Evolutionary conservation across 345 rosid species (phyloP), one percentile per base, ranked within the genome.

Genomic region (Ceriops tagal): DNA sequence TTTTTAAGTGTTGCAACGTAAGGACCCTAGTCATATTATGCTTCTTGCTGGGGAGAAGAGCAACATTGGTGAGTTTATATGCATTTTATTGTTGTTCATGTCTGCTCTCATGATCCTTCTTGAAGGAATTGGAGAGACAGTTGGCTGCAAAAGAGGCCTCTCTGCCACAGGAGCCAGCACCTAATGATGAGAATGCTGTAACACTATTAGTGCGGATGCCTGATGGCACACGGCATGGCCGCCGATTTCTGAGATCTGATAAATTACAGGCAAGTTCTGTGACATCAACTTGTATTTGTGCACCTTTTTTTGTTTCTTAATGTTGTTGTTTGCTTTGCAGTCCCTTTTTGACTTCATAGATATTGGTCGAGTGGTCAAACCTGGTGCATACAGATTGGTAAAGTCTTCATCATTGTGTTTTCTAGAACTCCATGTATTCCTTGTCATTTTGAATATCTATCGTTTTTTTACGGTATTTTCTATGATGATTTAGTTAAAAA

Each of bases 341-440:
- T 85, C 89, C 51, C 88, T 96, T 18, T 96, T 88, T 64, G 90
- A 90, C 86, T 96, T 89, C 84, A 91, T 96, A 64, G 99, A 96
- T 78, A 71, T 92, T 62, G 92, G 90, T 58, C 85, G 95, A 75
- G 90, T 71, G 56, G 91, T 90, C 80, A 96, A 90, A 77, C 96
- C 99, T 13, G 91, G 92, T 66, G 83, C 84, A 20, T 96, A 96
- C 77, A 86, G 95, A 83, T 75, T 96, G 98, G 99, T 96, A 89
- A 83, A 43, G 20, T 8, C 27, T 72, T 62, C 46, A 28, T 22
- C 66, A 65, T 13, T 70, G 39, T 13, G 52, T 34, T 22, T 22
- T 56, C 13, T 6, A 20, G 11, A 28, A 8, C 5, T 24, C 27
- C 27, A 32, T 27, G 8, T 49, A n/a, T 61, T 43, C 49, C 49